Evolutionary conservation across 192 early-diverging fungal genomes (phyloP).

Genomic region (Allomyces arbusculus): DNA sequence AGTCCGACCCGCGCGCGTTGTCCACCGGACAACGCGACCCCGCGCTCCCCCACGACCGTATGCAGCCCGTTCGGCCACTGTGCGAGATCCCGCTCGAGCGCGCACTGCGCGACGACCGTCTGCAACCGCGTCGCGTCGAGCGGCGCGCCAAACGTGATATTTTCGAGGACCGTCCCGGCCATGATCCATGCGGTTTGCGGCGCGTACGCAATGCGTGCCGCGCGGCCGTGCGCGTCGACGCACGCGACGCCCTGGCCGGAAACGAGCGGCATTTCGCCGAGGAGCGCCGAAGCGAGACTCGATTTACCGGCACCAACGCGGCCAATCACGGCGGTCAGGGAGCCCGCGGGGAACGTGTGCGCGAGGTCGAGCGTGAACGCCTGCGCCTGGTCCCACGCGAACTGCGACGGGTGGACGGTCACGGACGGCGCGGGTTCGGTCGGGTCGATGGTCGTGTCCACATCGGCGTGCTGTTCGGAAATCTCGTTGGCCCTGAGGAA

Average conservation of each 20-base stretch:
- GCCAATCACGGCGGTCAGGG: background rate
- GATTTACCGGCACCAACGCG: background rate
- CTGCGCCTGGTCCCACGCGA: background rate
- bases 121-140: constrained; percentile 27
- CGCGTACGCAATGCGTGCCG: constrained; percentile 31
- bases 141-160: constrained; percentile 47
- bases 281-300: background rate
- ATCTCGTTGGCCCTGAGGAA: background rate
- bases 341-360: background rate
- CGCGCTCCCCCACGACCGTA: background rate
- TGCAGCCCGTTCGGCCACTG: constrained; percentile 18
- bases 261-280: background rate
- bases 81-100: constrained; percentile 29
- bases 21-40: constrained; percentile 21
- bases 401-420: background rate
- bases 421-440: background rate
- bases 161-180: constrained; percentile 41
- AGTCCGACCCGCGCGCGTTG: constrained; percentile 39
- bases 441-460: background rate
- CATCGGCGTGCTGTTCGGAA: no score
- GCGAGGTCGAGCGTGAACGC: background rate
- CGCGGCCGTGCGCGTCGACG: constrained; percentile 15
- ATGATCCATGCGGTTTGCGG: constrained; percentile 77
- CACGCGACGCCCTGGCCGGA: background rate
- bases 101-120: constrained; percentile 32